Evolutionary conservation across 495 filamentous ascomycete genomes (phyloP), one percentile per base, ranked within the genome.

Genomic region (Haplographium delicatum): DNA sequence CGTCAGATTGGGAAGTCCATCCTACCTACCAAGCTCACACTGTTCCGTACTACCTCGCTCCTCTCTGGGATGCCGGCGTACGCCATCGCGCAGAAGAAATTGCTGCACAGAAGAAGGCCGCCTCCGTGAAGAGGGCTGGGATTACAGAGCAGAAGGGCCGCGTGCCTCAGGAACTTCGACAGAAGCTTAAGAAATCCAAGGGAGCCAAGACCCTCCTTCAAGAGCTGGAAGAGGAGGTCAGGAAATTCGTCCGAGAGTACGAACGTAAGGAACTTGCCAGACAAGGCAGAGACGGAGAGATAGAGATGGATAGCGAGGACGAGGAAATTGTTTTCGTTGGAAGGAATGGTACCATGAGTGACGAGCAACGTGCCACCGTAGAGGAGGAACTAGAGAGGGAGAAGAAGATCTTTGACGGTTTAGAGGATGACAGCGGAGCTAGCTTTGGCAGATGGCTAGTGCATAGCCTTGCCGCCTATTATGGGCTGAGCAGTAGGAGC

Each of bases 261-360:
- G 51, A 61, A 44, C 44, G 50, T 31, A 53, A 56, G 44, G 50
- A 30, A 43, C 44, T 27, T 18, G 30, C 10, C 24, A 25, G 58
- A 42, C 73, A 81, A 25, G 74, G 72, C 0, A 66, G 70, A 28
- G 72, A 74, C 5, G 72, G 78, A 47, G 71, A 74, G 15, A 68
- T 72, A 16, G 74, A 79, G 16, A 66, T 72, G 13, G 79, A 79
- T 46, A 72, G 75, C 18, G 83, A 85, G 30, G 89, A 94, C 58
- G 90, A 95, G 50, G 91, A 97, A 67, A 89, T 97, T 56, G 89
- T 96, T 2, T 96, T 95, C 64, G 82, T 95, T 8, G 90, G 89
- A 1, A 73, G 86, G 4, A 83, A 88, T 58, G 84, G 86, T 5
- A 73, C 71, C 47, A 88, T 83, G 83, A 80, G 80, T 59, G 86